phyloP scores from a whole-genome alignment of 495 filamentous ascomycete genomes.

The Daldinia concentrica region DNA sequence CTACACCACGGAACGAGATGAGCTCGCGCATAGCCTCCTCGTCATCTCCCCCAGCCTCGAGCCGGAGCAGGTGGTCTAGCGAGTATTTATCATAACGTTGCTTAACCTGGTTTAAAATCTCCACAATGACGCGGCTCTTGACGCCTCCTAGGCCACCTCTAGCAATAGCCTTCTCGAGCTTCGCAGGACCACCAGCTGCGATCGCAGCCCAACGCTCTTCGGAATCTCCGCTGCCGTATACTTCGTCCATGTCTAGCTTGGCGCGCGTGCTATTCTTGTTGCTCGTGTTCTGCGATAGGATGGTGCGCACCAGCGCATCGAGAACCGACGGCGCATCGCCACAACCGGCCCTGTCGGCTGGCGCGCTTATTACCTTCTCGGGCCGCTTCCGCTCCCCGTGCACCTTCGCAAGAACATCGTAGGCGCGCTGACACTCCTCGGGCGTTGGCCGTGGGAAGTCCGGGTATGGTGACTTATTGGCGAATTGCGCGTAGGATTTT shows the following conservation, averaged over 20 bases:
- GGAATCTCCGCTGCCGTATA: slow-evolving; percentile 77
- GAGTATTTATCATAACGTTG: slow-evolving; percentile 67
- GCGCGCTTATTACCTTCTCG: slow-evolving; percentile 69
- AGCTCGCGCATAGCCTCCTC: slow-evolving; percentile 76
- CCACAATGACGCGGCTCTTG: slow-evolving; percentile 81
- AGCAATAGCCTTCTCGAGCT: slow-evolving; percentile 77
- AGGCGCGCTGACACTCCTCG: slow-evolving; percentile 75
- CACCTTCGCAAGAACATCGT: slow-evolving; percentile 66
- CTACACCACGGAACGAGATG: slow-evolving; percentile 79
- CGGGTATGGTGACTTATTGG: slow-evolving; percentile 69
- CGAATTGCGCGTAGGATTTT: slow-evolving; percentile 46
- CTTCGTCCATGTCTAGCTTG: slow-evolving; percentile 73
- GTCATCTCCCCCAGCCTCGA: slow-evolving; percentile 56
- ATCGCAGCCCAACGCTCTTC: slow-evolving; percentile 75
- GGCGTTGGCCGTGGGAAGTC: slow-evolving; percentile 71
- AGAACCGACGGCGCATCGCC: slow-evolving; percentile 87
- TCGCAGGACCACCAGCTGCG: slow-evolving; percentile 65
- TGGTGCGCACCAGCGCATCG: slow-evolving; percentile 82
- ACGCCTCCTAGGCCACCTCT: slow-evolving; percentile 72
- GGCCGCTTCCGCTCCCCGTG: slow-evolving; percentile 75
- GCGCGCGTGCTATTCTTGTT: slow-evolving; percentile 71
- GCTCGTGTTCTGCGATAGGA: slow-evolving; percentile 78
- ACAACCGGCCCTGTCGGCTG: slow-evolving; percentile 77
- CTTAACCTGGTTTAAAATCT: slow-evolving; percentile 75
- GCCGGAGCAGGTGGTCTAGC: slow-evolving; percentile 74